Base-by-base conservation (phyloP, 75 land plant genomes). In the Cunninghamia lanceolata region DNA sequence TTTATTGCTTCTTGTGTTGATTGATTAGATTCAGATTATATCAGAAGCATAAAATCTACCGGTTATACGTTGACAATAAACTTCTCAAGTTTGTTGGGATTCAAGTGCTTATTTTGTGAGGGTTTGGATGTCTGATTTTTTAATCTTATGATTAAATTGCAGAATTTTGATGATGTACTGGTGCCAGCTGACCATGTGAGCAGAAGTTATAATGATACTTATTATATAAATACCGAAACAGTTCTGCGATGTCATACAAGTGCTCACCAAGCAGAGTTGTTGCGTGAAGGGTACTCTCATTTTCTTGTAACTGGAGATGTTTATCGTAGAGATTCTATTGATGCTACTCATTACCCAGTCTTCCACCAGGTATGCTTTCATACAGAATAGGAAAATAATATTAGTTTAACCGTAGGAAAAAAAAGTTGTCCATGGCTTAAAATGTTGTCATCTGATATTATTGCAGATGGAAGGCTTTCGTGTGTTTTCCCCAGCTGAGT, bases 271-370 rank as follows among this genome's bases (percentile, higher is more conserved):
- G 99, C 99, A 43, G 93, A 96, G 85, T 87, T 95, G 80, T 85
- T 98, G 68, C 91, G 97, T 4, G 84, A 89, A 45, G 99, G 97
- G 11, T 88, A 94, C 84, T 93, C 95, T 56, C 96, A 92, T 86
- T 96, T 98, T 84, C 93, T 98, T 77, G 97, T 96, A 8, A 98
- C 99, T 47, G 99, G 99, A 79, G 99, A 98, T 91, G 99, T 98
- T 56, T 98, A 98, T 76, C 93, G 99, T 14, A 87, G 99, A 76
- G 99, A 98, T 86, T 95, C 99, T 30, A 95, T 98, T 84, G 97
- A 98, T 87, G 87, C 99, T 34, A 98, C 99, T 50, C 99, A 98
- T 89, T 98, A 98, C 88, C 99, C 99, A 63, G 99, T 98, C 3
- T 98, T 98, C 68, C 99, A 98, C 83, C 99, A 96, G 95, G 98